A percentile compares a stretch with the other conserved stretches of the same genome.
phyloP scores from a whole-genome alignment of 148 eudicot species.

The Nepenthes gracilis region DNA sequence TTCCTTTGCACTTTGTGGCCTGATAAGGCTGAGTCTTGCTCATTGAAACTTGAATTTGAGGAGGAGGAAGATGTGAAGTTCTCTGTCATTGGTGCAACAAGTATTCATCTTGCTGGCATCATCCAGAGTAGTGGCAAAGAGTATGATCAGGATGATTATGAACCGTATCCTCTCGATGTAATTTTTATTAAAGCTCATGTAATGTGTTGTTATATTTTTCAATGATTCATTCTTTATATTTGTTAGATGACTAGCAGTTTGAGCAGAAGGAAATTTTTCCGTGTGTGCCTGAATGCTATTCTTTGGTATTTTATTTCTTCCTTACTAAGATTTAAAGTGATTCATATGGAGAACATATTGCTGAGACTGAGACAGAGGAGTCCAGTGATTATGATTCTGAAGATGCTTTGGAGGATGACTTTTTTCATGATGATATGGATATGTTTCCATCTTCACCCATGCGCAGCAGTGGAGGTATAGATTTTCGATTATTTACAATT shows the following conservation, averaged over 20 bases:
- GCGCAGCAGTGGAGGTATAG: slow-evolving; percentile 76
- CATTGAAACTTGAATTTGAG: slow-evolving; percentile 69
- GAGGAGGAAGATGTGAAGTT: slow-evolving; percentile 72
- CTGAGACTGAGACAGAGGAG: slow-evolving; percentile 32
- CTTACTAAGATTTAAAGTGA: slow-evolving; percentile 56
- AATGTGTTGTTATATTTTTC: background rate
- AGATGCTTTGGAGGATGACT: slow-evolving; percentile 32
- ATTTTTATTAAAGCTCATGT: slow-evolving; percentile 4
- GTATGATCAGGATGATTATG: slow-evolving; percentile 22
- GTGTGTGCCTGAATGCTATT: background rate
- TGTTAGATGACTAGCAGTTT: background rate
- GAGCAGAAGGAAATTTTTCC: background rate
- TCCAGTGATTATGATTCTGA: slow-evolving; percentile 39
- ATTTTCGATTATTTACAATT: background rate
- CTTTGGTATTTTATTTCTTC: slow-evolving; percentile 10
- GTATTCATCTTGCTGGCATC: slow-evolving; percentile 79
- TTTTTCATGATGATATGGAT: slow-evolving; percentile 28
- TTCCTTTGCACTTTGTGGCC: slow-evolving; percentile 77
- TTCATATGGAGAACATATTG: slow-evolving; percentile 47
- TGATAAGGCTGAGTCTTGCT: slow-evolving; percentile 49
- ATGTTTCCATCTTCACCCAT: slow-evolving; percentile 37
- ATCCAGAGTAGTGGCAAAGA: slow-evolving; percentile 23
- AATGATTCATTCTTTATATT: background rate
- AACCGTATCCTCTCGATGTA: slow-evolving; percentile 56
- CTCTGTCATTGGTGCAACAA: slow-evolving; percentile 73